These are phyloP conservation scores for Wickerhamiella galacta DNA, from an alignment of 805 yeast genomes.

Conservation along the genomic window DNA sequence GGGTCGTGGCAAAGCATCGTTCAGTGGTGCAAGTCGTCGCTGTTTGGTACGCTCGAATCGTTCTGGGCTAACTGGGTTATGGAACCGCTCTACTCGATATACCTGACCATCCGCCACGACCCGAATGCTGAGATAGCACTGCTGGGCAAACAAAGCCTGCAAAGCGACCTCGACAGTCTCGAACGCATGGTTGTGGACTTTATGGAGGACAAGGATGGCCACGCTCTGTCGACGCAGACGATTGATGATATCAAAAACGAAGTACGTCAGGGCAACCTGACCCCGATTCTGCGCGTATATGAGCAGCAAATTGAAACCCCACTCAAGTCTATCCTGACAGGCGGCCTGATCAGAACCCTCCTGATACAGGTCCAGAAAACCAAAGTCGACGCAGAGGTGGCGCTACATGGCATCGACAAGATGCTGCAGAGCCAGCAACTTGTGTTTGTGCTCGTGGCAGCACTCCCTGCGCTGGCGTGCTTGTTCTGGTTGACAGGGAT, in stretches of 20 bases:
- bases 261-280: conserved; percentile 56
- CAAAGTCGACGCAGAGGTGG: conserved; percentile 86
- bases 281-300: conserved; percentile 63
- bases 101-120: conserved; percentile 74
- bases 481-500: conserved; percentile 23
- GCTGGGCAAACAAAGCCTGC: conserved; percentile 60
- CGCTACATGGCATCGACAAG: conserved; percentile 80
- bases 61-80: conserved; percentile 73
- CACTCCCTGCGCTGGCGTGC: conserved; percentile 47
- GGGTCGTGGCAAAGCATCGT: conserved; percentile 36
- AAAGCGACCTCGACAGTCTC: conserved; percentile 61
- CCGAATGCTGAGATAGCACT: conserved; percentile 55
- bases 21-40: conserved; percentile 39
- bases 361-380: conserved; percentile 90
- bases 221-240: conserved; percentile 5
- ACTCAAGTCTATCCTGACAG: conserved; percentile 41
- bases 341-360: conserved; percentile 58
- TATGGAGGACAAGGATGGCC: conserved; percentile 25
- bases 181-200: conserved; percentile 80
- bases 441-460: conserved; percentile 83
- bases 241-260: conserved; percentile 13
- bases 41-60: conserved; percentile 47
- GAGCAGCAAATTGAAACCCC: conserved; percentile 64
- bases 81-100: conserved; percentile 52
- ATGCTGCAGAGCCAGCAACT: conserved; percentile 79